Evolutionary conservation across 352 stramenopile genomes (phyloP).

Genomic region (Blastocystis sp.): DNA sequence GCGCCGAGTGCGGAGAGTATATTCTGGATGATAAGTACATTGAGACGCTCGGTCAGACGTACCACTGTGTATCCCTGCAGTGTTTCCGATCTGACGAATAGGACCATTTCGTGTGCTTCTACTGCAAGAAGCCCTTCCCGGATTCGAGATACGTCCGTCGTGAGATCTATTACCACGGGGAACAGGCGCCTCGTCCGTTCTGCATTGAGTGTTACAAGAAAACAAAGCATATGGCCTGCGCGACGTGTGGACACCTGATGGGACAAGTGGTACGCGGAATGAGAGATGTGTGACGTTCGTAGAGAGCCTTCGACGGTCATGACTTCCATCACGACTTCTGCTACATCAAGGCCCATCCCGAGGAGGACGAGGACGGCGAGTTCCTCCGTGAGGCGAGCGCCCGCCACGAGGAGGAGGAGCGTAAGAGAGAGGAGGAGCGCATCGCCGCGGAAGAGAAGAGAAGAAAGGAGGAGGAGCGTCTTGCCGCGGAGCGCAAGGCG

Average conservation of each 20-base stretch:
- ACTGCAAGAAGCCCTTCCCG: slow-evolving; percentile 49
- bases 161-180: slow-evolving; percentile 39
- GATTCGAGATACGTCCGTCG: slow-evolving; percentile 36
- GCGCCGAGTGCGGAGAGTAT: slow-evolving; percentile 47
- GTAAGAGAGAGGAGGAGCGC: neutral
- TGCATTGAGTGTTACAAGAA: slow-evolving; percentile 51
- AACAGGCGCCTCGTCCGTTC: slow-evolving; percentile 10
- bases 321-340: slow-evolving; percentile 69
- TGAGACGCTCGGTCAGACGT: slow-evolving; percentile 46
- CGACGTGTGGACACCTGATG: slow-evolving; percentile 51
- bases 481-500: neutral
- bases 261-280: neutral
- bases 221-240: slow-evolving; percentile 35
- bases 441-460: neutral
- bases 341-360: slow-evolving; percentile 44
- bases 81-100: neutral
- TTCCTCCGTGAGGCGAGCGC: neutral
- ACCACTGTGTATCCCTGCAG: slow-evolving; percentile 25
- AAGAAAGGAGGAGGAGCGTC: neutral
- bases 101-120: slow-evolving; percentile 69
- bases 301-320: slow-evolving; percentile 48
- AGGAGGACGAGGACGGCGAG: neutral
- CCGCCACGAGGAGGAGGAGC: neutral
- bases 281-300: neutral
- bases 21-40: slow-evolving; percentile 66